Evolutionary conservation across 148 eudicot species (phyloP).

Genomic region (Diospyros lotus): DNA sequence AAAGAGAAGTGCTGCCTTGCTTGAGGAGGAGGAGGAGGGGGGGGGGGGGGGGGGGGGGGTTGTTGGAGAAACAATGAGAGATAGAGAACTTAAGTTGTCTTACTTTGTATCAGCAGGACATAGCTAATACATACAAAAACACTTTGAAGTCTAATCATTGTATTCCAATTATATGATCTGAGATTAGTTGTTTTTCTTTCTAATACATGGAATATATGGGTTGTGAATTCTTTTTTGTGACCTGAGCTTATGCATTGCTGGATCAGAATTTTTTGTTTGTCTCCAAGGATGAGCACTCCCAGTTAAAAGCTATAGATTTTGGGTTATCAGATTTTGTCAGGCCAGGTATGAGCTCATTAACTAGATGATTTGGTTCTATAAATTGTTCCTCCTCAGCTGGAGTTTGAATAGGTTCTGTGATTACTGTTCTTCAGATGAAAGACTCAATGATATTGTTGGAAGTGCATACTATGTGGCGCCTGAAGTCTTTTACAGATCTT

Average conservation of each 20-base stretch:
- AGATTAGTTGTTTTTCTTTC: neutral
- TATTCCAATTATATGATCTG: neutral
- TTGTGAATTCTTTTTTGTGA: no score
- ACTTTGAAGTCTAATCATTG: no score
- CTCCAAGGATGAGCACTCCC: slow-evolving; percentile 65
- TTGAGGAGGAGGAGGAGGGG: no score
- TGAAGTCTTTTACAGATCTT: slow-evolving; percentile 44
- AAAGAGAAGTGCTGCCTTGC: no score
- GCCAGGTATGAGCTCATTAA: slow-evolving; percentile 32
- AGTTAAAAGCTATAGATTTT: slow-evolving; percentile 53
- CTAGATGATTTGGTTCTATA: neutral
- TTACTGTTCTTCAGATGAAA: slow-evolving; percentile 26
- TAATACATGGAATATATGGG: neutral
- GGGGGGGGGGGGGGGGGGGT: no score
- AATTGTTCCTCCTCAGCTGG: no score
- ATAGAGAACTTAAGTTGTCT: no score
- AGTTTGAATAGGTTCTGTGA: neutral
- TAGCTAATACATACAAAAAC: no score
- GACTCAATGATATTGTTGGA: slow-evolving; percentile 44
- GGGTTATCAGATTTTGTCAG: slow-evolving; percentile 52
- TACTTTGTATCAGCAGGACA: no score
- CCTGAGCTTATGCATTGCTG: slow-evolving; percentile 15
- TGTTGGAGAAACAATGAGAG: no score
- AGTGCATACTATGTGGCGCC: slow-evolving; percentile 53
- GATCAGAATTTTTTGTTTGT: slow-evolving; percentile 71